Conservation (phyloP, 129 eudicot species). For the sunflower (Helianthus annuus) region DNA sequence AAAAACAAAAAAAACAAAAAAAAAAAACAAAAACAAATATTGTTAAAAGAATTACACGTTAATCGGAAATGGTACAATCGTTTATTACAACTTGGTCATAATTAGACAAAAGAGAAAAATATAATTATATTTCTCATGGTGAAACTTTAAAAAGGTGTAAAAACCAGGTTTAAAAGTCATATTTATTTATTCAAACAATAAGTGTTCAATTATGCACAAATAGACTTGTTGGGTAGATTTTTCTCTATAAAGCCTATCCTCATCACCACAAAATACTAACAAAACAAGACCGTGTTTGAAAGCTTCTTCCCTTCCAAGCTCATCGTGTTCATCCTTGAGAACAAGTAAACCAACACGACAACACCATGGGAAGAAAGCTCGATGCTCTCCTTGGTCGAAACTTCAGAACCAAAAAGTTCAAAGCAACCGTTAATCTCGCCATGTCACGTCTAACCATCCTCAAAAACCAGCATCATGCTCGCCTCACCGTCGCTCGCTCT, state of each 20-base stretch:
- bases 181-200: background rate
- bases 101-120: no score
- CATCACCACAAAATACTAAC: constrained; percentile 16
- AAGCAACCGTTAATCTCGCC: constrained; percentile 50
- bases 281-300: constrained; percentile 7
- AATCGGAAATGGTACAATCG: no score
- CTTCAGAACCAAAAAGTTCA: constrained; percentile 54
- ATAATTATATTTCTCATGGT: no score
- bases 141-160: no score
- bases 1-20: no score
- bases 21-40: no score
- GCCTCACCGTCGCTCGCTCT: constrained; percentile 45
- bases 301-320: constrained; percentile 1
- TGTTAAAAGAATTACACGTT: no score
- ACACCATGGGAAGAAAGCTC: constrained; percentile 66
- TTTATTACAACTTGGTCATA: no score
- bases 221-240: background rate
- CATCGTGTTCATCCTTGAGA: constrained; percentile 16
- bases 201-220: background rate
- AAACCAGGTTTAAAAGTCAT: no score
- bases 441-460: constrained; percentile 62
- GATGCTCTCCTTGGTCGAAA: constrained; percentile 69
- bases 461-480: constrained; percentile 67
- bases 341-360: background rate
- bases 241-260: constrained; percentile 12